Evolutionary conservation across 2,329 filamentous ascomycete genomes (phyloP).

Genomic region (Talaromyces funiculosus): DNA sequence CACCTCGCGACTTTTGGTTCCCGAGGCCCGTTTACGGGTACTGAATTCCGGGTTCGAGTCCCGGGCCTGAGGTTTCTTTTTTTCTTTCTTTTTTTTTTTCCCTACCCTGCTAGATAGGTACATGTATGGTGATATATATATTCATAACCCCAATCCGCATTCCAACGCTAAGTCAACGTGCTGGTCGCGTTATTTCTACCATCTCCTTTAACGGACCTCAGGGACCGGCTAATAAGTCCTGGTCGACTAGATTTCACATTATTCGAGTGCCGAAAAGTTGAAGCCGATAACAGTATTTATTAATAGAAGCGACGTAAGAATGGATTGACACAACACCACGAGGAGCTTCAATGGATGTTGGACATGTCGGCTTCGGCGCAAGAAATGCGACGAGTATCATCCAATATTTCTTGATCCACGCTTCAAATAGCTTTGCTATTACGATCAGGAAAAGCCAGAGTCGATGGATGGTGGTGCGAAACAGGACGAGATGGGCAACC

Average conservation of each 20-base stretch:
- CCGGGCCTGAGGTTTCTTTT: too few species aligned
- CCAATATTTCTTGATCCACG: conserved; percentile 47
- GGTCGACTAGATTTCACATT: background rate
- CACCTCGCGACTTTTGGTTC: too few species aligned
- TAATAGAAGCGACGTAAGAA: background rate
- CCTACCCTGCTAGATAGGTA: too few species aligned
- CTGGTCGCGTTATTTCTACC: too few species aligned
- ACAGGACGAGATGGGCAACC: conserved; percentile 48
- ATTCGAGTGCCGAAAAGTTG: background rate
- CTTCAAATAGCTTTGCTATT: conserved; percentile 56
- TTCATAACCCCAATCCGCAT: too few species aligned
- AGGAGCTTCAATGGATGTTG: conserved; percentile 40
- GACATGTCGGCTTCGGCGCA: conserved; percentile 57
- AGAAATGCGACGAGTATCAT: conserved; percentile 55
- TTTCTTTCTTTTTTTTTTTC: too few species aligned
- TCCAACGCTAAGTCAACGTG: too few species aligned
- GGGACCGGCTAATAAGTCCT: background rate
- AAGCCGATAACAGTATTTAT: background rate
- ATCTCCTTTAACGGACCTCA: too few species aligned
- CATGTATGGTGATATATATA: too few species aligned
- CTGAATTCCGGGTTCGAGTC: too few species aligned
- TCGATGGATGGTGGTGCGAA: conserved; percentile 53
- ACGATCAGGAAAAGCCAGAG: conserved; percentile 48
- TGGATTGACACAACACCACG: background rate
- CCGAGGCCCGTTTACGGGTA: too few species aligned